Base-by-base conservation (phyloP, 495 filamentous ascomycete genomes). In the Saxophila tyrrhenica region DNA sequence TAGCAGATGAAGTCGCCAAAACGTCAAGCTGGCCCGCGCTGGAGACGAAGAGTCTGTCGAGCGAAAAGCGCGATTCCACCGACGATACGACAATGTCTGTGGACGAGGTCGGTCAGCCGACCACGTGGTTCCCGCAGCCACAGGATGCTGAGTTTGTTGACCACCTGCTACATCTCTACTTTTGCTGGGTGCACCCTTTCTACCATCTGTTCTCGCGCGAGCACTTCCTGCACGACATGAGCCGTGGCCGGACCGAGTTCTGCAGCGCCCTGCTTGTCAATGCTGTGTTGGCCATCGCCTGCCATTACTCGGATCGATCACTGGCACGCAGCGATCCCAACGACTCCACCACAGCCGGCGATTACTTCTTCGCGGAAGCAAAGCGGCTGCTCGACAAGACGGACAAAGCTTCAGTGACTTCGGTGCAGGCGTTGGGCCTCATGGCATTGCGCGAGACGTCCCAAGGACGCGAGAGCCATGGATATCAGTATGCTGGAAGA, bases 151-250 rank as follows among this genome's bases (percentile, higher is more conserved):
- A 61, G 2, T 73, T 86, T 43, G 74, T 86, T 8, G 69, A 78
- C 51, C 81, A 86, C 56, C 72, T 86, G 21, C 69, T 86, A 39
- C 71, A 79, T 16, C 68, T 90, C 16, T 91, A 87, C 67, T 91
- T 94, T 54, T 79, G 77, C 62, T 92, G 87, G 87, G 81, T 85
- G 60, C 85, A 90, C 58, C 84, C 85, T 1, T 84, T 80, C 51
- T 82, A 85, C 61, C 78, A 81, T 8, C 74, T 85, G 2, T 75
- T 94, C 39, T 81, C 80, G 52, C 82, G 87, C 49, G 78, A 82
- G 46, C 76, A 85, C 50, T 91, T 94, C 61, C 66, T 85, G 51
- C 68, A 75, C 23, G 86, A 89, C 62, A 81, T 86, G 59, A 58
- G 62, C 7, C 65, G 62, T 16, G 75, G 79, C 15, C 64, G 75